Evolutionary conservation across 2,329 filamentous ascomycete genomes (phyloP), one percentile per base, ranked within the genome.

Genomic region (Basipetospora chlamydospora): DNA sequence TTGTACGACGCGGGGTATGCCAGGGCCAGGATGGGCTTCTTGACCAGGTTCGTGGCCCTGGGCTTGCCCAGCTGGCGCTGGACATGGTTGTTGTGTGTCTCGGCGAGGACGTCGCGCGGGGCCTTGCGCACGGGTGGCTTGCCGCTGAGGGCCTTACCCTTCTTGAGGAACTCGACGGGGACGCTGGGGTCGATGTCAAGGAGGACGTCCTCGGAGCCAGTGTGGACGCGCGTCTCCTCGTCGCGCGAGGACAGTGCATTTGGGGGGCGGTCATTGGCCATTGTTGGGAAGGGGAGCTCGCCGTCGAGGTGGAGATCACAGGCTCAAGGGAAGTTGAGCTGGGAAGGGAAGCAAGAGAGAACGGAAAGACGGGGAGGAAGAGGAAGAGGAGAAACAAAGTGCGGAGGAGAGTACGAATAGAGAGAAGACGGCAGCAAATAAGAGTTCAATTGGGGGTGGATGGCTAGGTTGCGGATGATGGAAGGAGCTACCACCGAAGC

Each of bases 11-110:
- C 43, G 11, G 46, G 42, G 26, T 48, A 48, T 4, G 46, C 40
- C 10, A 48, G 30, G 2, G 46, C 44, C 13, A 48, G 28, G 5
- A 46, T 43, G 10, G 46, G 42, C 32, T 46, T 47, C 35, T 48
- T 48, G 8, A 48, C 46, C 37, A 47, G 45, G 0, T 45, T 39
- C 9, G 46, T 46, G 3, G 37, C 43, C 10, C 44, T 46, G 8
- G 25, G 33, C 20, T 40, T 26, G 1, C 30, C 33, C 1, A 32
- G 9, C n/a, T 26, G 38, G 2, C 15, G 38, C 15, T 39, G 30
- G n/a, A 47, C 40, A 29, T 47, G 42, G 6, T 28, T 29, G 21
- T 44, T 47, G 41, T 48, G 46, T 5, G 39, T 44, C 3, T 28
- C 31, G 3, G 47, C 22, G 0, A 48, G 42, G 1, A 22, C 22